phyloP scores from a whole-genome alignment of 352 stramenopile species.

The Globisporangium alternatum region DNA sequence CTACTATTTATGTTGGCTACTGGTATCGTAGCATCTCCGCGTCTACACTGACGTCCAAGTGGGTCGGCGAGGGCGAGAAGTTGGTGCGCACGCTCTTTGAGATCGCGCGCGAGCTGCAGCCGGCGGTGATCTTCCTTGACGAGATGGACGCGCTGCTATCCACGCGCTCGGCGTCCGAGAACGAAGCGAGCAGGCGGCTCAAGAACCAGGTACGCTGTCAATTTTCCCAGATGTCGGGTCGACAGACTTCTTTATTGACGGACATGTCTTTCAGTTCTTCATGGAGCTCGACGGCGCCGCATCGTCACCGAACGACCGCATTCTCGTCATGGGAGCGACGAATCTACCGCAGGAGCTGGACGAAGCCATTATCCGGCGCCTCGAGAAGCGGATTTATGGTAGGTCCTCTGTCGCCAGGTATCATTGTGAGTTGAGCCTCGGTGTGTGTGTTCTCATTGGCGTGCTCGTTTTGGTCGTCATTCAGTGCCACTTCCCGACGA shows the following conservation, averaged over 20 bases:
- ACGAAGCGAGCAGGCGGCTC: slow-evolving; percentile 83
- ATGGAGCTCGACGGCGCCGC: slow-evolving; percentile 80
- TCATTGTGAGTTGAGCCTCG: not conserved
- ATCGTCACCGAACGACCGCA: slow-evolving; percentile 67
- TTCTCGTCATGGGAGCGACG: slow-evolving; percentile 87
- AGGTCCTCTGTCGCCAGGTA: slow-evolving; percentile 5
- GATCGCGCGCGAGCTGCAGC: slow-evolving; percentile 83
- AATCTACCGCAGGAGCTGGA: slow-evolving; percentile 87
- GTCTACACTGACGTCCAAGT: slow-evolving; percentile 88
- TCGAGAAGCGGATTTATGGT: slow-evolving; percentile 90
- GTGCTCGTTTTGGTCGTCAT: not conserved
- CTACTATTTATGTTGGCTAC: not conserved
- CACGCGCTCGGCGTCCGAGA: slow-evolving; percentile 68
- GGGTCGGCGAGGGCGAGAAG: slow-evolving; percentile 93
- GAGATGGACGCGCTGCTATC: slow-evolving; percentile 88
- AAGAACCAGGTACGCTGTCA: slow-evolving; percentile 77
- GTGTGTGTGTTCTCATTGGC: not conserved
- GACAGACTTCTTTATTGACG: too few species aligned
- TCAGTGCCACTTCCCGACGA: slow-evolving; percentile 73
- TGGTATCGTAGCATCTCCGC: slow-evolving; percentile 69
- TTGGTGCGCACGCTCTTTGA: slow-evolving; percentile 92
- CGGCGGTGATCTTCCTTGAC: slow-evolving; percentile 88
- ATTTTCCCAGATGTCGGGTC: not conserved
- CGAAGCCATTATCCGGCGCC: slow-evolving; percentile 79
- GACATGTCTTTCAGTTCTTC: slow-evolving; percentile 60